A percentile compares a stretch with the other conserved stretches of the same genome.
phyloP scores from a whole-genome alignment of 371 early-diverging fungal species.

The Zancudomyces culisetae region DNA sequence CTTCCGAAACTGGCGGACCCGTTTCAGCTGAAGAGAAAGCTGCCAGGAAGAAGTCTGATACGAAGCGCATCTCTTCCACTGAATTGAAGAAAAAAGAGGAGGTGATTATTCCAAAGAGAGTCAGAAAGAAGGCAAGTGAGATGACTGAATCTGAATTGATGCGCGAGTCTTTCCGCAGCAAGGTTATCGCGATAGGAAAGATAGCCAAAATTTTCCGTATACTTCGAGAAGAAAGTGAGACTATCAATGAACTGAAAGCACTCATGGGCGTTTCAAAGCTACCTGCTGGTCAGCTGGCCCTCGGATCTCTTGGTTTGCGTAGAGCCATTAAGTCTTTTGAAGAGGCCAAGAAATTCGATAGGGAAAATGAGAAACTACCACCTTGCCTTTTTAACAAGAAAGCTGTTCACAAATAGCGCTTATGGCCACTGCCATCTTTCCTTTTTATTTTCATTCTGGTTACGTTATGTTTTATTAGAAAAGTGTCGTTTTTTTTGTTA shows the following conservation, averaged over 20 bases:
- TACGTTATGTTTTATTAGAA: no score
- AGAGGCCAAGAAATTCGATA: slow-evolving; percentile 70
- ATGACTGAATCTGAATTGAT: neutral
- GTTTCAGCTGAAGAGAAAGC: neutral
- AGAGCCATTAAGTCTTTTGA: slow-evolving; percentile 77
- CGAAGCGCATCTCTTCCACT: neutral
- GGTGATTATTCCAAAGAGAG: neutral
- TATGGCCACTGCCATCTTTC: no score
- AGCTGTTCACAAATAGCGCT: no score
- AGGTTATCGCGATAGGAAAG: slow-evolving; percentile 81
- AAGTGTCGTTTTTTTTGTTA: no score
- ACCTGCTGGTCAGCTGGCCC: slow-evolving; percentile 68
- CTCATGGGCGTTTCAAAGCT: slow-evolving; percentile 62
- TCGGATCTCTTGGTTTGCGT: slow-evolving; percentile 82
- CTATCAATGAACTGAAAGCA: slow-evolving; percentile 78
- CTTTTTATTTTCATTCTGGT: no score
- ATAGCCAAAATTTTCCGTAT: slow-evolving; percentile 77
- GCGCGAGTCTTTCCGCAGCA: slow-evolving; percentile 10
- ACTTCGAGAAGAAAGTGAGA: slow-evolving; percentile 75
- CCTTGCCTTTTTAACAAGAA: no score
- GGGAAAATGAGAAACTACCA: slow-evolving; percentile 82
- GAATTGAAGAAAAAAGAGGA: neutral
- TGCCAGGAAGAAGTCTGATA: neutral
- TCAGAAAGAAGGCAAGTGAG: neutral
- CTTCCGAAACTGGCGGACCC: neutral